Evolutionary conservation across 768 basidiomycete species (phyloP).

Genomic region (Zangia roseola): DNA sequence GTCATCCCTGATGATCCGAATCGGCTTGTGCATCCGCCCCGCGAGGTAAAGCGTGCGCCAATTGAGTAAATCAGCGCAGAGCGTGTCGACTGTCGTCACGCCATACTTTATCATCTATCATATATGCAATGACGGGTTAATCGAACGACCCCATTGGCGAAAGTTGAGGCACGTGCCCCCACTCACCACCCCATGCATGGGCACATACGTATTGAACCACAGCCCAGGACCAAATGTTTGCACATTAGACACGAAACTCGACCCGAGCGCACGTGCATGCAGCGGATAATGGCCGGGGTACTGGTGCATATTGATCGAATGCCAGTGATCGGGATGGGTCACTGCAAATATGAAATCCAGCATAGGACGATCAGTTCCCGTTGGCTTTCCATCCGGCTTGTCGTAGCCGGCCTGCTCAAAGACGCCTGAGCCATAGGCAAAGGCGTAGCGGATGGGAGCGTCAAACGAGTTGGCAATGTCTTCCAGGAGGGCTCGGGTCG

Average conservation of each 20-base stretch:
- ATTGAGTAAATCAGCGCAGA: slow-evolving; percentile 87
- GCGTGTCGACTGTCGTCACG: slow-evolving; percentile 84
- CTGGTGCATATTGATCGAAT: slow-evolving; percentile 93
- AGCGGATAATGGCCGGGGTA: slow-evolving; percentile 89
- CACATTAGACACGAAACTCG: slow-evolving; percentile 73
- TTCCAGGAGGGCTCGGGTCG: slow-evolving; percentile 78
- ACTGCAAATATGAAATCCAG: slow-evolving; percentile 97
- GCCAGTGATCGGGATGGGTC: slow-evolving; percentile 89
- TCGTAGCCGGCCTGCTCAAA: slow-evolving; percentile 87
- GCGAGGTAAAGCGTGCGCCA: slow-evolving; percentile 94
- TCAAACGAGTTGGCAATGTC: slow-evolving; percentile 77
- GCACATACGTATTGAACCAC: slow-evolving; percentile 94
- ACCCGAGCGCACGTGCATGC: slow-evolving; percentile 82
- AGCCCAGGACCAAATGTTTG: slow-evolving; percentile 81
- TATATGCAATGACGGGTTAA: neutral
- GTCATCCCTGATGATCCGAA: slow-evolving; percentile 90
- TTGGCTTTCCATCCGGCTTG: slow-evolving; percentile 24
- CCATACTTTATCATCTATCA: slow-evolving; percentile 92
- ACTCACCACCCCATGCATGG: slow-evolving; percentile 81
- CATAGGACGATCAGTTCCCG: slow-evolving; percentile 60
- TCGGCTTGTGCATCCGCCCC: slow-evolving; percentile 96
- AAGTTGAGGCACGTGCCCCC: neutral
- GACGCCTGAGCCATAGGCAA: slow-evolving; percentile 96
- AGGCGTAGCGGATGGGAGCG: slow-evolving; percentile 93
- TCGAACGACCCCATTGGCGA: too few species aligned